Base-by-base conservation (phyloP, 148 eudicot species). In the Arctostaphylos glauca region DNA sequence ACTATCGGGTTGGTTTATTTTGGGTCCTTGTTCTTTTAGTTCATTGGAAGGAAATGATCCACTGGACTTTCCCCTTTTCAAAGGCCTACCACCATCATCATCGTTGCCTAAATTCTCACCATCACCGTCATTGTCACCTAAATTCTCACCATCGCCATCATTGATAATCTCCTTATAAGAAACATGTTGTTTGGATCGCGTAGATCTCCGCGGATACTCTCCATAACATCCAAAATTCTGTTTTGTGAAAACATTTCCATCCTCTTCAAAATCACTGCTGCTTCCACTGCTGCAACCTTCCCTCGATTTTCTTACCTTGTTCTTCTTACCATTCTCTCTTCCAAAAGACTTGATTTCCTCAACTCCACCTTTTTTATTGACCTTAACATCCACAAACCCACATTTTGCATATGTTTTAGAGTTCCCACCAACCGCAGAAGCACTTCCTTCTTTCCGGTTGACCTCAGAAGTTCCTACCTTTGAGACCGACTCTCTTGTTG, bases 171-270 rank as follows among this genome's bases (percentile, higher is more conserved):
- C 90, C 58, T 78, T 76, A 81, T 86, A 86, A 23, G 91, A 91
- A 23, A 87, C 86, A 66, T 77, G 83, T 46, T 81, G 70, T 82
- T 86, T 91, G 46, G 74, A 86, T 84, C 90, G 86, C 53, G 79
- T 67, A 14, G 93, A 91, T 50, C 78, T 75, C 43, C 78, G 78
- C 14, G 58, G 74, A 5, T 68, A 38, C 15, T 14, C 74, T 68
- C 48, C 74, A 68, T 68, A 38, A 68, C 47, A n/a, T 13, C 58
- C 78, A 23, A 49, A 75, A 49, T 49, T 75, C 58, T 49, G 78
- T 75, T 75, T 75, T 48, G 78, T 41, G 4, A 23, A 12, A 49
- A 9, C 43, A 67, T 67, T 13, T 3, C 72, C 44, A 31, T 67
- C 72, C 25, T 75, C 58, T n/a, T 75, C 78, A 75, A 23, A 21